A percentile compares a stretch with the other conserved stretches of the same genome.
phyloP scores from a whole-genome alignment of 2,329 filamentous ascomycete genomes.

The Ophiostoma ulmi region DNA sequence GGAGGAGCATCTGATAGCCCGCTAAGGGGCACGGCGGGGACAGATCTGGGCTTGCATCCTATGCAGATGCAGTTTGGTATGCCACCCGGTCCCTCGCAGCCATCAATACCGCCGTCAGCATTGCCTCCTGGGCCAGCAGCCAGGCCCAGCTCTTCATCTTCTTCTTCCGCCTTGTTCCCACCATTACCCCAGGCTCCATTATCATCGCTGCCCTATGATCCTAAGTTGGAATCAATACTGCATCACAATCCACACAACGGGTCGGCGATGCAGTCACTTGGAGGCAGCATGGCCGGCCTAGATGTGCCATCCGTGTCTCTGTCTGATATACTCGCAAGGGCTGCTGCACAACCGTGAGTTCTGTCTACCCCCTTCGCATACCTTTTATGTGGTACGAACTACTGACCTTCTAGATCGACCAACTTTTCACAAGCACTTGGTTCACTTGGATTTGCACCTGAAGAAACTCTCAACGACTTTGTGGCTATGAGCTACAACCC shows the following conservation, averaged over 20 bases:
- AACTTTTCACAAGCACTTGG: slow-evolving; percentile 36
- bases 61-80: slow-evolving; percentile 15
- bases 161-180: slow-evolving; percentile 7
- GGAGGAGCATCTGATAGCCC: not conserved
- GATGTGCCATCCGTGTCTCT: slow-evolving; percentile 28
- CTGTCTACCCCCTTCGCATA: slow-evolving; percentile 19
- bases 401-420: slow-evolving; percentile 30
- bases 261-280: slow-evolving; percentile 22
- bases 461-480: slow-evolving; percentile 38
- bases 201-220: slow-evolving; percentile 16
- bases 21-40: slow-evolving; percentile 11
- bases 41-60: slow-evolving; percentile 5
- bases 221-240: slow-evolving; percentile 12
- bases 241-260: slow-evolving; percentile 23
- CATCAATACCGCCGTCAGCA: not conserved
- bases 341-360: slow-evolving; percentile 35
- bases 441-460: slow-evolving; percentile 37
- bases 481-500: slow-evolving; percentile 37
- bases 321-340: slow-evolving; percentile 37
- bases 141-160: not conserved
- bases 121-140: not conserved
- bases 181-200: slow-evolving; percentile 9
- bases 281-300: slow-evolving; percentile 14
- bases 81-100: slow-evolving; percentile 11
- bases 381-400: not conserved